Conservation (phyloP, 2,329 filamentous ascomycete genomes). For the Calonectria pseudoturangicola region DNA sequence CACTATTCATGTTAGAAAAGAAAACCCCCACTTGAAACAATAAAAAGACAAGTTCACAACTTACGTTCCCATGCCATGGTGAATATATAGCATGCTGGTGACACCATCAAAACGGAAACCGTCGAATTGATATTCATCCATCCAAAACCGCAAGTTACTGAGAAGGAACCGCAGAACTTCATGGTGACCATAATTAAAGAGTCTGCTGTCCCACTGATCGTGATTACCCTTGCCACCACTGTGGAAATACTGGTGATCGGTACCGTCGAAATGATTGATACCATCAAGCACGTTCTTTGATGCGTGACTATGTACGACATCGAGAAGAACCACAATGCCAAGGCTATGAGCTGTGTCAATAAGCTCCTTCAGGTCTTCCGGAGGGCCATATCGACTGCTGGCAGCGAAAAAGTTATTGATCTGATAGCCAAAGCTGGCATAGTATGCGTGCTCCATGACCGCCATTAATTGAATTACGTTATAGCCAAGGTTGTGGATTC, state of each 20-base stretch:
- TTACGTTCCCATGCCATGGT: slow-evolving; percentile 97
- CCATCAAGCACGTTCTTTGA: slow-evolving; percentile 98
- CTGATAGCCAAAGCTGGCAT: slow-evolving; percentile 98
- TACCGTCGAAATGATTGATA: slow-evolving; percentile 95
- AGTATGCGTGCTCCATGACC: slow-evolving; percentile 99
- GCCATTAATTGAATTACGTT: slow-evolving; percentile 99
- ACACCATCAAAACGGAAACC: slow-evolving; percentile 99
- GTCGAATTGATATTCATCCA: slow-evolving; percentile 98
- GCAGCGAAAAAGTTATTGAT: slow-evolving; percentile 99
- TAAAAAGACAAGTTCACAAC: slow-evolving; percentile 57
- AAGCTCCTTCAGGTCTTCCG: slow-evolving; percentile 96
- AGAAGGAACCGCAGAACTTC: slow-evolving; percentile 97
- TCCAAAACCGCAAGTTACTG: slow-evolving; percentile 98
- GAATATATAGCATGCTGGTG: slow-evolving; percentile 97
- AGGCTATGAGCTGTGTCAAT: slow-evolving; percentile 95
- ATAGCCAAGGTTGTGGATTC: slow-evolving; percentile 93
- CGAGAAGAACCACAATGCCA: slow-evolving; percentile 92
- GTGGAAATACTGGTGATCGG: slow-evolving; percentile 97
- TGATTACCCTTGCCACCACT: slow-evolving; percentile 88
- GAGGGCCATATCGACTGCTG: slow-evolving; percentile 94
- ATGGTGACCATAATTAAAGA: slow-evolving; percentile 98
- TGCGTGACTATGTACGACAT: slow-evolving; percentile 98
- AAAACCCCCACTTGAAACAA: too few relatives aligned
- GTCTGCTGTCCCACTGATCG: slow-evolving; percentile 94
- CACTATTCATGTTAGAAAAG: slow-evolving; percentile 68